These are phyloP conservation scores for Scutellaria galericulata DNA, from an alignment of 257 asterid species.

Conservation along the genomic window DNA sequence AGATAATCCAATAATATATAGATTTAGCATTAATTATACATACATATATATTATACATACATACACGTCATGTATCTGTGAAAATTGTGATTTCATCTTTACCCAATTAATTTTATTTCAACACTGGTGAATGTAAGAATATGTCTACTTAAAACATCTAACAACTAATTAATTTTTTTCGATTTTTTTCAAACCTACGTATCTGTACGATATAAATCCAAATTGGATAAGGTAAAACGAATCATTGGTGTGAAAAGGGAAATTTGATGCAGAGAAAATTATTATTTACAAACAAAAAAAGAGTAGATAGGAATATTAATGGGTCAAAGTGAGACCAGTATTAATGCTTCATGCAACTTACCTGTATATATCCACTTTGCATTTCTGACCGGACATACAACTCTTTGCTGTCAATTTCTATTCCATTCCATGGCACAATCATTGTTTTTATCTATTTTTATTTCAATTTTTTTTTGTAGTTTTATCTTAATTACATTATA, in stretches of 20 bases:
- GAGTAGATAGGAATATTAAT: neutral
- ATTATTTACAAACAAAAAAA: neutral
- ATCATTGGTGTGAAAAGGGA: neutral
- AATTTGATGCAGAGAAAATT: neutral
- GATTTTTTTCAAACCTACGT: too few relatives aligned
- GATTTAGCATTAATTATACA: too few relatives aligned
- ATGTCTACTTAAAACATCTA: too few relatives aligned
- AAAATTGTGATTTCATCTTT: too few relatives aligned
- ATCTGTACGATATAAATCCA: too few relatives aligned
- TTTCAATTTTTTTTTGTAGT: neutral
- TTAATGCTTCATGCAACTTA: neutral
- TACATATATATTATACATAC: too few relatives aligned
- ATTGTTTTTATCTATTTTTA: neutral
- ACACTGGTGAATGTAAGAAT: too few relatives aligned
- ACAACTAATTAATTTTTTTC: too few relatives aligned
- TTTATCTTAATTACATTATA: neutral
- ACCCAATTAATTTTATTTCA: too few relatives aligned
- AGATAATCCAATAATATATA: too few relatives aligned
- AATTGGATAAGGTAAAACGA: too few relatives aligned
- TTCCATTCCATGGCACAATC: neutral
- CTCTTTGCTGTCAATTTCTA: slow-evolving; percentile 15
- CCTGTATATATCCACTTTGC: slow-evolving; percentile 26
- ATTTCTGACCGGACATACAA: slow-evolving; percentile 26
- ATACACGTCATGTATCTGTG: too few relatives aligned
- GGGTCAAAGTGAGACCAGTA: slow-evolving; percentile 20